Conservation (phyloP, 345 rosid genomes). For the Melaleuca alternifolia region DNA sequence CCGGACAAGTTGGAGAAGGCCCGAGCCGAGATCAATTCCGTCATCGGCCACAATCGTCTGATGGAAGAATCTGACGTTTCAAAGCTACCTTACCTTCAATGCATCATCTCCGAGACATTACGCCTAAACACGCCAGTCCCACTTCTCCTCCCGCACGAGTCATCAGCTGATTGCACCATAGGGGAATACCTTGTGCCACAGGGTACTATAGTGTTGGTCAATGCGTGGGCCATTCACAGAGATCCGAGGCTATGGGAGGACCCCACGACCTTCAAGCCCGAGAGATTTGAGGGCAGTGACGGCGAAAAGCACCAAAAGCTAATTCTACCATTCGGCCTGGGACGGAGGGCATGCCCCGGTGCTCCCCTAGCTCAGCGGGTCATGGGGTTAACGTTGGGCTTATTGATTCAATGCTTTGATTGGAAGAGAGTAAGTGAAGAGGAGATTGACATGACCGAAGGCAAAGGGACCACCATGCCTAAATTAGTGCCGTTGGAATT, state of each 20-base stretch:
- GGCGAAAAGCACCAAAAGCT: neutral
- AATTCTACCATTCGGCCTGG: constrained; percentile 11
- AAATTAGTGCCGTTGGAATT: constrained; percentile 1
- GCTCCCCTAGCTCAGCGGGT: constrained; percentile 2
- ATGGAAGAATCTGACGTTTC: constrained; percentile 19
- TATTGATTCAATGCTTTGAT: constrained; percentile 12
- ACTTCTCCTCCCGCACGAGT: constrained; percentile 17
- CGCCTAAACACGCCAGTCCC: constrained; percentile 29
- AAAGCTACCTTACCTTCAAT: constrained; percentile 24
- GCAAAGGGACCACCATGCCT: neutral
- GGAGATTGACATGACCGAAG: constrained; percentile 8
- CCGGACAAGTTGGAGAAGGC: constrained; percentile 25
- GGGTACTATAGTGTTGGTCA: constrained; percentile 14
- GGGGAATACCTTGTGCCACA: constrained; percentile 28
- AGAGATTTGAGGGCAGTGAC: neutral
- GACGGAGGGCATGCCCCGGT: constrained; percentile 1
- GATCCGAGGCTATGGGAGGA: constrained; percentile 26
- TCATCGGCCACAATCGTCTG: constrained; percentile 15
- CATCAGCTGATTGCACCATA: constrained; percentile 23
- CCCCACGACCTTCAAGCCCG: constrained; percentile 14
- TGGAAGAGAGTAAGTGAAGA: neutral
- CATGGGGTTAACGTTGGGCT: constrained; percentile 5
- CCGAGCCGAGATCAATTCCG: constrained; percentile 9
- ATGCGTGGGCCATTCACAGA: constrained; percentile 21
- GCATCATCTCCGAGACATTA: constrained; percentile 25